Evolutionary conservation across 768 basidiomycete species (phyloP).

Genomic region (Leccinum variicolor): DNA sequence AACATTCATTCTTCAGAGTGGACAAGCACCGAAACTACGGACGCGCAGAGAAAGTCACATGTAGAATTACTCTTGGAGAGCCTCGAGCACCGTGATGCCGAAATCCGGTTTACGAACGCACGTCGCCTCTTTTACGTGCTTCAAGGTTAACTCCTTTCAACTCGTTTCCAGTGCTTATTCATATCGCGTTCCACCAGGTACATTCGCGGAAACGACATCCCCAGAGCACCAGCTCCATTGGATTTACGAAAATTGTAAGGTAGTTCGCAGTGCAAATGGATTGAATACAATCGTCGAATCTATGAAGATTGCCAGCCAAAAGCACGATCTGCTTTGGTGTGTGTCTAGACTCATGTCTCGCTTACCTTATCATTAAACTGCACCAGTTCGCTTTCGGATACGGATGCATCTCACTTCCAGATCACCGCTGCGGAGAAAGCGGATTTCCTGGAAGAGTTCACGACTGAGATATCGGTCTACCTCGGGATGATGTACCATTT

Average conservation of each 20-base stretch:
- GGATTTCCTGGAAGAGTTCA: constrained; percentile 84
- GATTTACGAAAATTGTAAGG: constrained; percentile 91
- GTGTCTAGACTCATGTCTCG: constrained; percentile 1
- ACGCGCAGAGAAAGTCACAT: constrained; percentile 62
- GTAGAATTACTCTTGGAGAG: constrained; percentile 81
- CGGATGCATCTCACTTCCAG: constrained; percentile 67
- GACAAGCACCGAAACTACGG: constrained; percentile 57
- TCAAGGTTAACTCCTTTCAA: constrained; percentile 58
- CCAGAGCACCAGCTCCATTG: constrained; percentile 94
- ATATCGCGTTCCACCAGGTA: constrained; percentile 47
- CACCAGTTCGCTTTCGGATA: constrained; percentile 68
- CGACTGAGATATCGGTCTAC: constrained; percentile 90
- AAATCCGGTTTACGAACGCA: constrained; percentile 83
- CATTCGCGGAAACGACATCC: constrained; percentile 86
- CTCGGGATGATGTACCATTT: constrained; percentile 94
- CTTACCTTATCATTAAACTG: constrained; percentile 1
- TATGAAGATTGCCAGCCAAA: constrained; percentile 84
- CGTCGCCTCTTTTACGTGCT: constrained; percentile 86
- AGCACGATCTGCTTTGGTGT: constrained; percentile 82
- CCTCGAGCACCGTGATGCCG: constrained; percentile 81
- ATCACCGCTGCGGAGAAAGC: constrained; percentile 67
- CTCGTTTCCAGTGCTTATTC: constrained; percentile 4
- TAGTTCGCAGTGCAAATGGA: constrained; percentile 81
- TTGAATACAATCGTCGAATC: constrained; percentile 80
- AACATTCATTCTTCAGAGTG: constrained; percentile 53